Evolutionary conservation across 352 stramenopile species (phyloP), one percentile per base, ranked within the genome.

Genomic region (Globisporangium paroecandrum): DNA sequence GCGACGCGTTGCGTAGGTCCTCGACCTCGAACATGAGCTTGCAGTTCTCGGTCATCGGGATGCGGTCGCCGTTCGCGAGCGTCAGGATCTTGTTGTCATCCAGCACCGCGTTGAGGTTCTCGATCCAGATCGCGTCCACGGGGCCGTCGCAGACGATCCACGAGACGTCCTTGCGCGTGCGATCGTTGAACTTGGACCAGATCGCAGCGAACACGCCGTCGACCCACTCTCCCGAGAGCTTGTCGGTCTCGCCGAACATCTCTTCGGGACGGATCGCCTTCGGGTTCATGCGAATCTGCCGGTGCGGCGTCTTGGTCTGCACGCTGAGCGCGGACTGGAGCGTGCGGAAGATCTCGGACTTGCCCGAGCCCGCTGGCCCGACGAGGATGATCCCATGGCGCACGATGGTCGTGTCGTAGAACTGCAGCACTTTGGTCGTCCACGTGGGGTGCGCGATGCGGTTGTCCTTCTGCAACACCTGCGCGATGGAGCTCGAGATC

Each of bases 1-100:
- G 93, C 15, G 89, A 97, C 7, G 94, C 94, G 47, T 97, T 96
- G 8, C 86, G 86, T 18, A 98, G 72, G 63, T 98, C 94, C 65
- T 97, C 94, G 2, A 98, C 90, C 69, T 98, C 94, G 69, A 98
- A 98, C 15, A 98, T 77, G 66, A 97, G 90, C 67, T 98, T 97
- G 70, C 81, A 90, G 51, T 88, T 90, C 27, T 90, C 80, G 4
- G 81, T 90, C 91, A 98, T 98, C 0, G 93, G 85, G 27, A 98
- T 90, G 25, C 91, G 85, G 68, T 98, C 92, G 20, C 94, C 94
- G 70, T 98, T 98, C 1, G 93, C 91, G 1, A 98, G 73, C 41
- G 91, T 98, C 49, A 98, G 69, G 9, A 95, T 93, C 77, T 97
- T 98, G 75, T 98, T 98, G 75, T 98, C 94, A 65, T 98, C 94